Evolutionary conservation across 2,329 filamentous ascomycete species (phyloP).

Genomic region (Pseudonectria buxi): DNA sequence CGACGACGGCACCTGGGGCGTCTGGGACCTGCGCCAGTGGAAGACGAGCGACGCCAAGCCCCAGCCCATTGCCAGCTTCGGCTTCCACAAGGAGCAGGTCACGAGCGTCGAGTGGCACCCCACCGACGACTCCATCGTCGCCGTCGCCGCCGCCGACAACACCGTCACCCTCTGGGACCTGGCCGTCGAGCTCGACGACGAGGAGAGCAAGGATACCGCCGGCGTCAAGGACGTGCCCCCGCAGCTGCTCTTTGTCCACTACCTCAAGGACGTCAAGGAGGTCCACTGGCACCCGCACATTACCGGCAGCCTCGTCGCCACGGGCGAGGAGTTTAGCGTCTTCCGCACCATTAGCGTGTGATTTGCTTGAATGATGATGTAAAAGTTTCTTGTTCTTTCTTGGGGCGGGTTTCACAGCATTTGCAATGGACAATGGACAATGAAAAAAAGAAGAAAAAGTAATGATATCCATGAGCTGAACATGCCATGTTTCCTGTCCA

Average conservation of each 20-base stretch:
- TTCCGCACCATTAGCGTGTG: constrained; percentile 80
- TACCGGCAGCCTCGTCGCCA: constrained; percentile 80
- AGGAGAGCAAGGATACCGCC: constrained; percentile 85
- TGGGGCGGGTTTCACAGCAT: too few species aligned
- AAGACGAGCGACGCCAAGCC: constrained; percentile 59
- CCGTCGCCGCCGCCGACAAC: constrained; percentile 86
- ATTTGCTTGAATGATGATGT: constrained; percentile 2
- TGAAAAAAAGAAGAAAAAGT: too few species aligned
- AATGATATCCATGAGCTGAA: too few species aligned
- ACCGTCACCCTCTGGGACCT: constrained; percentile 96
- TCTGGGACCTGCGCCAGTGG: constrained; percentile 96
- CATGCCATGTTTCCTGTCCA: too few species aligned
- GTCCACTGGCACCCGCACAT: constrained; percentile 97
- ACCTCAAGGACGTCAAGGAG: constrained; percentile 91
- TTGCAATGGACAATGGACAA: too few species aligned
- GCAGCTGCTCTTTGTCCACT: constrained; percentile 93
- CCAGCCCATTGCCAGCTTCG: constrained; percentile 83
- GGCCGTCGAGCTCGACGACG: constrained; percentile 92
- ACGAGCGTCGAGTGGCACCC: constrained; percentile 97
- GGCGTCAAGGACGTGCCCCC: constrained; percentile 87
- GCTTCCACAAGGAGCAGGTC: constrained; percentile 94
- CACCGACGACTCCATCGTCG: constrained; percentile 90
- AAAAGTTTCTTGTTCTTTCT: too few species aligned
- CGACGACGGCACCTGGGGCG: constrained; percentile 88
- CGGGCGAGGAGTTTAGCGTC: constrained; percentile 81